A percentile compares a stretch with the other conserved stretches of the same genome.
phyloP scores from a whole-genome alignment of 768 basidiomycete genomes.

The Macrolepiota fuliginosa region DNA sequence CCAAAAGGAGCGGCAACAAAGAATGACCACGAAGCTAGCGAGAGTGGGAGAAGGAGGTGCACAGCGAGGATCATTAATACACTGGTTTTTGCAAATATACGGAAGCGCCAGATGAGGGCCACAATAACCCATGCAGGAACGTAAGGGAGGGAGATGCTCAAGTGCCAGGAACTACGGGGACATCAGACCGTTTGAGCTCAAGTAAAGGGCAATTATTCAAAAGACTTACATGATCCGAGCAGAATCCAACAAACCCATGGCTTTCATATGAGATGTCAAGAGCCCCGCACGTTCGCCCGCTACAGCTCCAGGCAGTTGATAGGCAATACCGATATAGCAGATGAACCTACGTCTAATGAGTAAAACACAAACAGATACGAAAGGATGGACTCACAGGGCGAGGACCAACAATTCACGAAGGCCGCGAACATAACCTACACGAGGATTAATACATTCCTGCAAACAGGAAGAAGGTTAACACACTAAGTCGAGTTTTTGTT shows the following conservation, averaged over 20 bases:
- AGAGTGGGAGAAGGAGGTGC: slow-evolving; percentile 66
- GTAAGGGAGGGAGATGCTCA: slow-evolving; percentile 63
- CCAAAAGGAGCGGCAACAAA: slow-evolving; percentile 69
- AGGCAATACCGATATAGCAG: slow-evolving; percentile 69
- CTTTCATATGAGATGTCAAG: slow-evolving; percentile 72
- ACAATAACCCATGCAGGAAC: slow-evolving; percentile 78
- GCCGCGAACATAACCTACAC: slow-evolving; percentile 58
- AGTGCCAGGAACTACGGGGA: slow-evolving; percentile 60
- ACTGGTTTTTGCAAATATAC: slow-evolving; percentile 63
- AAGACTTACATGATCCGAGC: slow-evolving; percentile 56
- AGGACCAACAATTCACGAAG: slow-evolving; percentile 61
- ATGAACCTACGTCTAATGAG: slow-evolving; percentile 47
- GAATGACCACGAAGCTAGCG: slow-evolving; percentile 70
- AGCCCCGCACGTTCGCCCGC: slow-evolving; percentile 61
- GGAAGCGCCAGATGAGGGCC: slow-evolving; percentile 59
- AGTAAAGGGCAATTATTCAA: neutral
- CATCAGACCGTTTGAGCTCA: slow-evolving; percentile 14
- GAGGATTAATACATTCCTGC: slow-evolving; percentile 10
- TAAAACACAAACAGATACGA: neutral
- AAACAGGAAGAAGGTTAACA: slow-evolving; percentile 18
- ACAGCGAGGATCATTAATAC: slow-evolving; percentile 58
- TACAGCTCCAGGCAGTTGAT: slow-evolving; percentile 74
- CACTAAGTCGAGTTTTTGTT: slow-evolving; percentile 54
- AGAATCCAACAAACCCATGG: slow-evolving; percentile 74
- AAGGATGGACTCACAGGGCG: slow-evolving; percentile 47